Evolutionary conservation across 2,329 filamentous ascomycete genomes (phyloP).

Genomic region (Talaromyces pinophilus): DNA sequence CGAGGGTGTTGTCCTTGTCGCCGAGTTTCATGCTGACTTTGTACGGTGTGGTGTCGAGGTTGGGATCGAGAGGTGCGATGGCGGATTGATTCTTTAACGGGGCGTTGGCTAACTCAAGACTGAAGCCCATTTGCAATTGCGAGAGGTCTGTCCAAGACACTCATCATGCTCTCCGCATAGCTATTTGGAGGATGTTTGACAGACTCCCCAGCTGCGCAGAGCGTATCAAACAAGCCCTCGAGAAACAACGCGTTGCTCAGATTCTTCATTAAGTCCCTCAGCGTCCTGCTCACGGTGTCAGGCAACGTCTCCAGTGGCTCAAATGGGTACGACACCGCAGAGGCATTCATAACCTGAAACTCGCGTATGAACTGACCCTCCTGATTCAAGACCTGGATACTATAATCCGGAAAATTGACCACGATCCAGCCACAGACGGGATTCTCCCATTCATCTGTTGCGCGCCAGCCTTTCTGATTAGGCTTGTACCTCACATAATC

Average conservation of each 20-base stretch:
- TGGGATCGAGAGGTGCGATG: neutral
- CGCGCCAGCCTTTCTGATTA: too few species aligned
- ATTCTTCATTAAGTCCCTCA: neutral
- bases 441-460: too few species aligned
- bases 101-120: neutral
- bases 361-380: constrained; percentile 5
- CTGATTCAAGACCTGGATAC: neutral
- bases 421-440: neutral
- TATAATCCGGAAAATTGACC: neutral
- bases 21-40: constrained; percentile 43
- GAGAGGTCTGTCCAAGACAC: neutral
- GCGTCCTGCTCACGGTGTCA: neutral
- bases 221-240: neutral
- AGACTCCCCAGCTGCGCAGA: neutral
- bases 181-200: neutral
- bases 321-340: neutral
- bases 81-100: constrained; percentile 1
- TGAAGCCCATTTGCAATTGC: constrained; percentile 8
- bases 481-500: too few species aligned
- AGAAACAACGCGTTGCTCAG: neutral
- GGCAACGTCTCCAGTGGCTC: neutral
- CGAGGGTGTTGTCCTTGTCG: constrained; percentile 35
- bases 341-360: neutral
- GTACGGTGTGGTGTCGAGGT: constrained; percentile 28
- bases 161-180: constrained; percentile 3